A percentile compares a stretch with the other conserved stretches of the same genome.
phyloP scores from a whole-genome alignment of 768 basidiomycete species.

The Cystobasidium onofrii region DNA sequence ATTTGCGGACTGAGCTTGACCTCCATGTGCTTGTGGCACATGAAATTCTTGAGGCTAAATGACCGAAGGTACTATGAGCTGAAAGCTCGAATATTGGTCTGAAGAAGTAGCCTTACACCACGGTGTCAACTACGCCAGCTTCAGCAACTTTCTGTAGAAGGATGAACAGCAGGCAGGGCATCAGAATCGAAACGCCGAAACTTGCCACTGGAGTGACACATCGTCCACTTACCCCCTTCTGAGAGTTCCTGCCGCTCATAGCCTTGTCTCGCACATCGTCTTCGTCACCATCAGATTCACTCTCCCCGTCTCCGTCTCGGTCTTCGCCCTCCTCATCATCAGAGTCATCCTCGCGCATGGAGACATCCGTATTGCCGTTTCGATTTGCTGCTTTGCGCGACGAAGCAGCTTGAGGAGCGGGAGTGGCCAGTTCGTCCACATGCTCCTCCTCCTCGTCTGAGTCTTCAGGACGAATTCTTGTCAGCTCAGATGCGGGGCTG shows the following conservation, averaged over 20 bases:
- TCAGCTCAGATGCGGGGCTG: not conserved
- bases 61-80: not conserved
- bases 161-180: not conserved
- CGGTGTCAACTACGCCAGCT: conserved; percentile 73
- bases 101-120: conserved; percentile 53
- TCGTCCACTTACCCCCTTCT: not conserved
- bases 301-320: not conserved
- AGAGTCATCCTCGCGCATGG: not conserved
- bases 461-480: not conserved
- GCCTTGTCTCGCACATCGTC: not conserved
- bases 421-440: conserved; percentile 12
- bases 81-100: not conserved
- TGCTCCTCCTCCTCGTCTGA: conserved; percentile 3
- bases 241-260: not conserved
- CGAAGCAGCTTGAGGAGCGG: not conserved
- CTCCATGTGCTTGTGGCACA: conserved; percentile 71
- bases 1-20: conserved; percentile 20
- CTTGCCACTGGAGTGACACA: not conserved
- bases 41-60: conserved; percentile 63
- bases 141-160: conserved; percentile 64
- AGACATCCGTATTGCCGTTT: not conserved
- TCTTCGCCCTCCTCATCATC: not conserved
- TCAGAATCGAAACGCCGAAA: not conserved
- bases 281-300: conserved; percentile 1
- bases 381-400: not conserved